Conservation (phyloP, 1,284 basidiomycete genomes). For the Macrocystidia cucumis region DNA sequence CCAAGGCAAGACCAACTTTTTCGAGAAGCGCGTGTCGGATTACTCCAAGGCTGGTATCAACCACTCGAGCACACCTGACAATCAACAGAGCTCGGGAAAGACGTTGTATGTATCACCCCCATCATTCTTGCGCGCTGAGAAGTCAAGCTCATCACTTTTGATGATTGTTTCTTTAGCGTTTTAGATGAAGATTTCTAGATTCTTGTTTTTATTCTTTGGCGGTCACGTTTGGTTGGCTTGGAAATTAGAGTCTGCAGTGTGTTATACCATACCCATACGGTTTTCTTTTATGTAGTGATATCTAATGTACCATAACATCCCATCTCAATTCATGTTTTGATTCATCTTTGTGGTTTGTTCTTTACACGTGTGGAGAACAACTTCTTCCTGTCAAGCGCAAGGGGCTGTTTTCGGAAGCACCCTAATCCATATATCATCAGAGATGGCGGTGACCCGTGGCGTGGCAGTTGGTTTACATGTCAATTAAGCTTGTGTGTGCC, state of each 20-base stretch:
- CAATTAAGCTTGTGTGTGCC: not conserved
- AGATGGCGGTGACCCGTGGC: not conserved
- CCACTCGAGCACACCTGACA: slow-evolving; percentile 17
- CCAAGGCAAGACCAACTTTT: slow-evolving; percentile 80
- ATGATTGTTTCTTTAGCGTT: too few species aligned
- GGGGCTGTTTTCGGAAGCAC: too few species aligned
- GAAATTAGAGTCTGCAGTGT: too few species aligned
- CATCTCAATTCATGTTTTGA: slow-evolving; percentile 1
- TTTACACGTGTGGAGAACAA: too few species aligned
- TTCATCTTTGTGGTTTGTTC: not conserved
- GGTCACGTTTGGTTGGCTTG: too few species aligned
- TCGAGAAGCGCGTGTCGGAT: slow-evolving; percentile 87
- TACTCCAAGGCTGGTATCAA: slow-evolving; percentile 45
- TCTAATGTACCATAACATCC: too few species aligned
- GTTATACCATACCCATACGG: too few species aligned
- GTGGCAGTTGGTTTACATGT: not conserved
- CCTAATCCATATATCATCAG: not conserved
- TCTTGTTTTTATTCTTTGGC: too few species aligned
- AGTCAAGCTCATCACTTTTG: too few species aligned
- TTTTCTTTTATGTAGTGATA: too few species aligned
- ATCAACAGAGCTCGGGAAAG: slow-evolving; percentile 26
- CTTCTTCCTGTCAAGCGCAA: too few species aligned
- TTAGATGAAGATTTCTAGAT: slow-evolving; percentile 55
- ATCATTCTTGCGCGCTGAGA: slow-evolving; percentile 5
- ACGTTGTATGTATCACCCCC: slow-evolving; percentile 38